phyloP scores from a whole-genome alignment of 768 basidiomycete genomes.

The Suillus weaverae region DNA sequence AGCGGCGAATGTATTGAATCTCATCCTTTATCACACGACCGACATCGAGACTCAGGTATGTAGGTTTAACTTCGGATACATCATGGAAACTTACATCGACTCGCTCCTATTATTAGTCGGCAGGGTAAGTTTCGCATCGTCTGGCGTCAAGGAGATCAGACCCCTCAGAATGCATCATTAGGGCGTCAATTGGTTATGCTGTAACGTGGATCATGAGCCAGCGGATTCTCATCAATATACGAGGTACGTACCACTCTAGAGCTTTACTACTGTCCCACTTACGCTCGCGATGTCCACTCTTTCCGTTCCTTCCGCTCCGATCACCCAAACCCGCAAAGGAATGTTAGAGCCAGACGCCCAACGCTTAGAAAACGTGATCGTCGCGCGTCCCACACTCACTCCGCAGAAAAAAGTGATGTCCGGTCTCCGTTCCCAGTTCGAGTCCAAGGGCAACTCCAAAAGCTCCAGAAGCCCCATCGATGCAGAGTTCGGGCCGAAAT shows the following conservation, averaged over 20 bases:
- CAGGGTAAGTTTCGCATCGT: conserved; percentile 40
- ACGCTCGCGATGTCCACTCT: background rate
- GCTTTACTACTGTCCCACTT: background rate
- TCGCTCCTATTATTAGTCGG: conserved; percentile 37
- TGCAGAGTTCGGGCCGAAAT: conserved; percentile 17
- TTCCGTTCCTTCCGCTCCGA: background rate
- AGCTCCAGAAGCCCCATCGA: conserved; percentile 19
- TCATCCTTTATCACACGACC: conserved; percentile 46
- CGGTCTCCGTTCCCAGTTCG: conserved; percentile 27
- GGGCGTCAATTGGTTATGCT: conserved; percentile 55
- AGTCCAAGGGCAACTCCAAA: conserved; percentile 7
- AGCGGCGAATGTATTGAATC: conserved; percentile 54
- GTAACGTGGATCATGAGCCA: conserved; percentile 66
- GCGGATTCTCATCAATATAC: conserved; percentile 55
- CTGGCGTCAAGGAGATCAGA: background rate
- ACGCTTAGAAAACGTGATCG: conserved; percentile 31
- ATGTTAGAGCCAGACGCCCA: conserved; percentile 21
- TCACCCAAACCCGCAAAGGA: conserved; percentile 14
- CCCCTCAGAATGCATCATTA: conserved; percentile 18
- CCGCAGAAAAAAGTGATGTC: conserved; percentile 20
- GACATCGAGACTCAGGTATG: conserved; percentile 45
- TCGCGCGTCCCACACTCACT: conserved; percentile 15
- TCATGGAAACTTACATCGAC: conserved; percentile 3
- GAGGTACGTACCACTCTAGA: conserved; percentile 35
- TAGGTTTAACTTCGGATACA: conserved; percentile 15